Evolutionary conservation across 345 rosid species (phyloP), one percentile per base, ranked within the genome.

Genomic region (Noccaea bulbosa): DNA sequence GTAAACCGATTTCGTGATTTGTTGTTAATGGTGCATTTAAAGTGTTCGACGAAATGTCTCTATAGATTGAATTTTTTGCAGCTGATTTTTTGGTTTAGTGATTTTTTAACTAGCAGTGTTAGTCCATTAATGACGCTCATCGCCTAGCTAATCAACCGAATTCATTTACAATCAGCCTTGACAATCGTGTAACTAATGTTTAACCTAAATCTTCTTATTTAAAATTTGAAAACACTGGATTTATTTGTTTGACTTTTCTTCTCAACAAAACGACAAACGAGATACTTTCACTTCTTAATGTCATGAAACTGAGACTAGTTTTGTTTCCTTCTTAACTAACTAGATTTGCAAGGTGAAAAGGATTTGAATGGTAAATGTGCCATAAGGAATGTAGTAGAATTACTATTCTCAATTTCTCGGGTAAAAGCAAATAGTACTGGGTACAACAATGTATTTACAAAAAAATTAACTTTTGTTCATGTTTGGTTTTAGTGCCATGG

Each of bases 111-210:
- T n/a, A 37, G 24, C 47, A 22, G 0, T 37, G 30, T 7, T 48
- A 17, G 7, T 15, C n/a, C 43, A 40, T 50, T 52, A 50, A 61
- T 41, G 53, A 70, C 11, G 14, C 52, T 52, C 63, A 44, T 32
- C 63, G 6, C 3, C 38, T 68, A 71, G 52, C 67, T 70, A 60
- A 33, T 17, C 58, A 60, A 32, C 52, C n/a, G 15, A 6, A 48
- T 11, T 10, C 50, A 40, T 11, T 40, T 70, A 20, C 47, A 44
- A 38, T 39, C 37, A 39, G 17, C 49, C 58, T 47, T 12, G 48
- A 55, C 48, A 15, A 41, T 41, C 6, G 17, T 41, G 24, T 8
- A 43, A 27, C 20, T 14, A 24, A 0, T 27, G 8, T 27, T 60
- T 12, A 20, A 30, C 40, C 50, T 15, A 44, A 62, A 46, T 32